Base-by-base conservation (phyloP, 2,329 filamentous ascomycete species). In the Sordariomycetes sp. region DNA sequence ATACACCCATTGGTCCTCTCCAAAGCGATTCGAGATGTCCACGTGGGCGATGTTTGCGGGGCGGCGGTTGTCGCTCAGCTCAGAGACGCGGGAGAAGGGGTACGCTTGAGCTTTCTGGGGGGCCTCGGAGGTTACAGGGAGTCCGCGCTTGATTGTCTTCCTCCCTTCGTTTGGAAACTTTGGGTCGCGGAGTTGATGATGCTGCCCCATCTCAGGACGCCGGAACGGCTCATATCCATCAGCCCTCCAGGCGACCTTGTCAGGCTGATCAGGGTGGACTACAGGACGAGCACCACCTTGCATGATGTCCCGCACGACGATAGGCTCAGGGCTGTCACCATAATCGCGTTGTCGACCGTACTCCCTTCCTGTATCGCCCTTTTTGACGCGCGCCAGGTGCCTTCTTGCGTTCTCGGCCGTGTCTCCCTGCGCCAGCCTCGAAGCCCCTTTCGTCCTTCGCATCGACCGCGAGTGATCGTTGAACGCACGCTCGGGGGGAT, bases 401-500 rank as follows among this genome's bases (percentile, higher is more conserved):
- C n/a, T n/a, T n/a, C n/a, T 25, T 9, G 39, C 39, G 19, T 27
- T 18, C 8, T 33, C 11, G 5, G 42, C 42, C 5, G 32, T 34
- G 15, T 4, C 2, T 12, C 38, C 43, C 2, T 4, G 7, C 8
- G 39, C 21, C 24, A 48, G 21, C 11, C 21, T n/a, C n/a, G n/a
- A 16, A 14, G 34, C 29, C 9, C 19, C 21, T 3, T 8, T 12
- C 2, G 28, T 21, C 12, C 46, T 41, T 11, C 46, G 40, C n/a
- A 36, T 38, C 10, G 44, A 42, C 16, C 23, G 36, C 1, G 38
- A 25, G 19, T 28, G 40, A 2, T 5, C 15, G 10, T 25, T 4
- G 5, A 32, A 33, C 8, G 48, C 41, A 11, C 58, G 50, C 39
- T 46, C 51, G 2, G 55, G 56, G 6, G 48, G 42, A 17, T 63